Percentiles rank a stretch among this genome's conserved stretches.
phyloP scores from a whole-genome alignment of 805 yeast species.

The Priceomyces fermenticarens region DNA sequence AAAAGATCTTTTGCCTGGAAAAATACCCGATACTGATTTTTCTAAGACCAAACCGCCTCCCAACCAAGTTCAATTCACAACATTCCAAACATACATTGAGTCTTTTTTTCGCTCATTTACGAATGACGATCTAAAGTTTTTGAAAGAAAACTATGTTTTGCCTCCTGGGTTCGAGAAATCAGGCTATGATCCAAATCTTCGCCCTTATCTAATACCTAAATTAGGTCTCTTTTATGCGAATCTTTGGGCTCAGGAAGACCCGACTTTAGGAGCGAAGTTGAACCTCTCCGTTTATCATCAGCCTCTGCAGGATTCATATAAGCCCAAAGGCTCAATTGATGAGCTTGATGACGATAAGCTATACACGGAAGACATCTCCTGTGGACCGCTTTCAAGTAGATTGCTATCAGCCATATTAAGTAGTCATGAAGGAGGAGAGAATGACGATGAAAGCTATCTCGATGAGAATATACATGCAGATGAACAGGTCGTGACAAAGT shows the following conservation, averaged over 20 bases:
- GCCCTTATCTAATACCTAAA: conserved; percentile 79
- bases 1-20: conserved; percentile 77
- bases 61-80: conserved; percentile 88
- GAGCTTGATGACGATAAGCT: conserved; percentile 57
- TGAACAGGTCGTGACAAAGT: conserved; percentile 35
- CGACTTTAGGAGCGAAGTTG: conserved; percentile 39
- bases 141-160: conserved; percentile 58
- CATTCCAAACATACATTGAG: conserved; percentile 83
- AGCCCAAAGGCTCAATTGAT: conserved; percentile 60
- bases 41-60: conserved; percentile 67
- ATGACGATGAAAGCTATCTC: conserved; percentile 18
- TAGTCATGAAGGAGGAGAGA: conserved; percentile 31
- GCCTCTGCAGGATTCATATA: conserved; percentile 39
- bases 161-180: conserved; percentile 46
- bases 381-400: conserved; percentile 89
- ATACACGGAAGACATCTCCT: conserved; percentile 72
- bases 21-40: conserved; percentile 81
- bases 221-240: conserved; percentile 81
- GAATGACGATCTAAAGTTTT: conserved; percentile 78
- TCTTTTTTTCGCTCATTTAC: conserved; percentile 73
- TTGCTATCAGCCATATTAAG: conserved; percentile 75
- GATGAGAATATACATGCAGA: conserved; percentile 17
- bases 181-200: conserved; percentile 61
- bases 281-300: conserved; percentile 48
- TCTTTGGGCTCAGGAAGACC: conserved; percentile 83